Conservation (phyloP, 108 stramenopile genomes). For the Cyclotella cryptica region DNA sequence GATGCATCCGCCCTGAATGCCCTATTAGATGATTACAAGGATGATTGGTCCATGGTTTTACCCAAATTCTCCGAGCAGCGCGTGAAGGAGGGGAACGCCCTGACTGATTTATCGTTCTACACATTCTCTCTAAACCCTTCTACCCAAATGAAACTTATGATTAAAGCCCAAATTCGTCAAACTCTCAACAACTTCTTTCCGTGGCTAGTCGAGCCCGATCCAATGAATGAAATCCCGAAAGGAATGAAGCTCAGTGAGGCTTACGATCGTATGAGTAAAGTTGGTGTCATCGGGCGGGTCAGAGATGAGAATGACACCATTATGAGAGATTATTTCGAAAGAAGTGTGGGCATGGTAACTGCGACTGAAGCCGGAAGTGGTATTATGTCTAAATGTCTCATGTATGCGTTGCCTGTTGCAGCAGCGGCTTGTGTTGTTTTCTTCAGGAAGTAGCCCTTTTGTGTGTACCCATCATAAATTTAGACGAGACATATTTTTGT, state of each 20-base stretch:
- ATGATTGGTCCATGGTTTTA: slow-evolving; percentile 33
- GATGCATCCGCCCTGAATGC: slow-evolving; percentile 47
- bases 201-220: slow-evolving; percentile 27
- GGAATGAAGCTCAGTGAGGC: slow-evolving; percentile 43
- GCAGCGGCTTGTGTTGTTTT: background rate
- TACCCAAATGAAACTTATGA: slow-evolving; percentile 30
- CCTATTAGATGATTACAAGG: slow-evolving; percentile 44
- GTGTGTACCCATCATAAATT: background rate
- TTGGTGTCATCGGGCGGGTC: slow-evolving; percentile 36
- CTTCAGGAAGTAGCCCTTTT: background rate
- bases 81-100: slow-evolving; percentile 57
- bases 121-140: slow-evolving; percentile 34
- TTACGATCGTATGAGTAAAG: slow-evolving; percentile 39
- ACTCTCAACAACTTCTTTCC: slow-evolving; percentile 34
- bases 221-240: slow-evolving; percentile 36
- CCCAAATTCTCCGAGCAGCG: slow-evolving; percentile 48
- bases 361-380: background rate
- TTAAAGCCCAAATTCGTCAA: slow-evolving; percentile 28
- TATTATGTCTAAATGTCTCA: background rate
- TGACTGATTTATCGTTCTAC: slow-evolving; percentile 48
- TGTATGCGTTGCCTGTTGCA: slow-evolving; percentile 1
- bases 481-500: no score
- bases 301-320: slow-evolving; percentile 40
- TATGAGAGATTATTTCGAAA: slow-evolving; percentile 46
- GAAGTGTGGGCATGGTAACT: slow-evolving; percentile 45